Base-by-base conservation (phyloP, 148 eudicot species). In the Rhododendron mucronatum region DNA sequence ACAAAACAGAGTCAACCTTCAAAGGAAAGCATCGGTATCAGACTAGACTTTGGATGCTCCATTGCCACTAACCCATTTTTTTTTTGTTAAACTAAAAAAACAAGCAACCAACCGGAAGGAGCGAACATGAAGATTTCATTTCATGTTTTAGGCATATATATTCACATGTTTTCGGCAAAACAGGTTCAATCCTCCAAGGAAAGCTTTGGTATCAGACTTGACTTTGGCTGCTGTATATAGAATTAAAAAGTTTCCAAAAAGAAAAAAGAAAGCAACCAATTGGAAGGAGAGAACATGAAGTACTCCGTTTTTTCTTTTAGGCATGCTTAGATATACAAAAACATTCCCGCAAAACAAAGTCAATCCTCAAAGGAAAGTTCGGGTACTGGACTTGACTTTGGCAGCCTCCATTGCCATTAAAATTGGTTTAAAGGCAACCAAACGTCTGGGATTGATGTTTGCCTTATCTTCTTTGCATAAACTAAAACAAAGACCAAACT, bases 161-260 rank as follows among this genome's bases (percentile, higher is more conserved):
- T 71, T 84, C 18, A 55, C 59, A 55, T 82, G 84, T 57, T 82
- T 82, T 84, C 16, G 26, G 14, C 41, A 39, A 48, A 84, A 33
- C 45, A 61, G 67, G 57, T 41, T 84, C 23, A 33, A 30, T 33
- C 39, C 33, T 50, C 13, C 8, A 74, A 16, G 51, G 50, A 37
- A 59, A 26, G 50, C 18, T 8, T 11, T 23, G 48, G 30, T 39
- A 28, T 50, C 59, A 44, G 57, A 67, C 33, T 10, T 63, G 65
- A 47, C 78, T 41, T 65, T 79, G 63, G 83, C 63, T 79, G 50
- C 78, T 85, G 3, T 39, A 85, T 39, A 85, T 69, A 47, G 45
- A 33, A 57, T 21, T 82, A 23, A 82, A n/a, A 59, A 21, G 18
- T 16, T 39, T 35, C 2, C 2, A 1, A 41, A 12, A 6, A 63